Conservation (phyloP, 257 asterid species). For the Fraxinus anomala region DNA sequence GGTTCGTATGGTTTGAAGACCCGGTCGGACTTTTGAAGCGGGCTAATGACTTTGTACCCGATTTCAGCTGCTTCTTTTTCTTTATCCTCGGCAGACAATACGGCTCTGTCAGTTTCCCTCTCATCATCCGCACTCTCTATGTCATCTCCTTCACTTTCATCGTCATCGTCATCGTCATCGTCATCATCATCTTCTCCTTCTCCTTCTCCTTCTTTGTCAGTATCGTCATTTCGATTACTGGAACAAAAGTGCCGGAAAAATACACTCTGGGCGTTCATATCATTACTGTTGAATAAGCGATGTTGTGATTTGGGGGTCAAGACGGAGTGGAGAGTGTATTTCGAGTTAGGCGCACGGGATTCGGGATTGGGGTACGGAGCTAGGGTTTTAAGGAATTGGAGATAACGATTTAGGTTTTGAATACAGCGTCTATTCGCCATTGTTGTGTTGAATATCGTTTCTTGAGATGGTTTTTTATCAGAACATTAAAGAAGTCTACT, state of each 20-base stretch:
- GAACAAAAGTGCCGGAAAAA: slow-evolving; percentile 40
- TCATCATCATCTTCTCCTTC: neutral
- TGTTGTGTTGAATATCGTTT: neutral
- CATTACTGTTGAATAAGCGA: slow-evolving; percentile 25
- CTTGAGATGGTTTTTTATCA: neutral
- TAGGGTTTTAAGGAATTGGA: neutral
- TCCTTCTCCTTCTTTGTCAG: slow-evolving; percentile 30
- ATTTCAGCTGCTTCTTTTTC: slow-evolving; percentile 55
- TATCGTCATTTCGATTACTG: slow-evolving; percentile 29
- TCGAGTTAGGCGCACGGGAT: neutral
- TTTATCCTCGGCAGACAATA: slow-evolving; percentile 43
- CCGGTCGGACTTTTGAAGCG: slow-evolving; percentile 57
- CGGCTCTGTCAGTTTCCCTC: slow-evolving; percentile 20
- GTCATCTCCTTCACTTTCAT: slow-evolving; percentile 22
- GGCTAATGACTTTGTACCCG: slow-evolving; percentile 77
- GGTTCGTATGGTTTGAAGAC: slow-evolving; percentile 66
- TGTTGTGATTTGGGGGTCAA: slow-evolving; percentile 23
- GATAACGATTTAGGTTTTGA: neutral
- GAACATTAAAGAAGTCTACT: neutral
- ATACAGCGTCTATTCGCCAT: slow-evolving; percentile 5
- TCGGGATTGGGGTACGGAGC: neutral
- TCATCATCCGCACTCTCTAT: slow-evolving; percentile 21
- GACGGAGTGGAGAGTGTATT: slow-evolving; percentile 23
- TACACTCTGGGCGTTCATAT: slow-evolving; percentile 10
- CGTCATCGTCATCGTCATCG: slow-evolving; percentile 27